Percentiles rank a stretch among this genome's conserved stretches.
Conservation (phyloP, 164 flowering plant genomes). For the grape (Vitis vinifera) region DNA sequence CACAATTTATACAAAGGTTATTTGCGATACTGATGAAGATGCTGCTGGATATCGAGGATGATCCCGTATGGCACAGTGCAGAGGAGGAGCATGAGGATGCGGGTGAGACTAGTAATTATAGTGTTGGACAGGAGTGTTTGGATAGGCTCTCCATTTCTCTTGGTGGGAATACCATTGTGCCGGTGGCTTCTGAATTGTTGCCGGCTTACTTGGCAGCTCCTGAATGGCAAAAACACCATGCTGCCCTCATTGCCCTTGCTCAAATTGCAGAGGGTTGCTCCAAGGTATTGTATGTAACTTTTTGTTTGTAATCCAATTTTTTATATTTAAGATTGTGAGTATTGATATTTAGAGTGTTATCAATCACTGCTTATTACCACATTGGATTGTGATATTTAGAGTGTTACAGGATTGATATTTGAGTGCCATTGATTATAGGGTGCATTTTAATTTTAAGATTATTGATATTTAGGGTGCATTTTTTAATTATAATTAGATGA, state of each 20-base stretch:
- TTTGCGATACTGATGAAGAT: conserved; percentile 87
- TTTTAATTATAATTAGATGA: not conserved
- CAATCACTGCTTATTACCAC: too few species aligned
- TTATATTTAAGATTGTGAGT: too few species aligned
- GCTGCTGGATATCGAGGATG: conserved; percentile 94
- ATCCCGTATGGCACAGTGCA: conserved; percentile 86
- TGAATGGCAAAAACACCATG: conserved; percentile 98
- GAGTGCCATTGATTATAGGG: too few species aligned
- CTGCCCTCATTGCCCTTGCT: conserved; percentile 90
- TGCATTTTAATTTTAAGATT: not conserved
- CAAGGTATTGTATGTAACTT: conserved; percentile 51
- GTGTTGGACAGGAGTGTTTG: conserved; percentile 96
- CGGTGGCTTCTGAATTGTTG: conserved; percentile 86
- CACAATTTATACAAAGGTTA: conserved; percentile 82
- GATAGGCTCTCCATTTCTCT: conserved; percentile 81
- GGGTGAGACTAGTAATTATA: conserved; percentile 86
- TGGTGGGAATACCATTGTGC: conserved; percentile 96
- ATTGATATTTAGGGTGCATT: not conserved
- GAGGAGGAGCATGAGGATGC: conserved; percentile 93
- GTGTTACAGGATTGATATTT: too few species aligned
- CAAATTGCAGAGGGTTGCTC: conserved; percentile 99
- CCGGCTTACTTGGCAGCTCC: conserved; percentile 85
- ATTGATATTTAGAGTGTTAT: too few species aligned
- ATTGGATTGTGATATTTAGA: too few species aligned
- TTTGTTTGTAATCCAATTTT: not conserved